Base-by-base conservation (phyloP, 2,329 filamentous ascomycete species). In the Stachybotrys chartarum region DNA sequence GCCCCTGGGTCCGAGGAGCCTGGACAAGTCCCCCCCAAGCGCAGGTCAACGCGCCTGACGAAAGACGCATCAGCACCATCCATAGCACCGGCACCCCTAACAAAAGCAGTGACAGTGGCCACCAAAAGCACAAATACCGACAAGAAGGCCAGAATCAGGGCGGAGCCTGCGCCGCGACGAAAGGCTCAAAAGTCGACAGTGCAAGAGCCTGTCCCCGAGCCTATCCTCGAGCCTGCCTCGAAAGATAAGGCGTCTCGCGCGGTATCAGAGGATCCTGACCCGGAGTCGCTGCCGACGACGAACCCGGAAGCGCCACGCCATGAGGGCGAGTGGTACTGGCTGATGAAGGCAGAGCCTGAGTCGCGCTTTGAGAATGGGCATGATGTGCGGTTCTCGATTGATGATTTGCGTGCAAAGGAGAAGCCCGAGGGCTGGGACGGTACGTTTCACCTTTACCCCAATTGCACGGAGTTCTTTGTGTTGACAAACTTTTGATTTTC, bases 311-410 rank as follows among this genome's bases (percentile, higher is more conserved):
- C 69, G 0, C 70, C 69, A 6, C 67, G 61, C 1, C 74, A 75
- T 12, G 70, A 74, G 0, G 75, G 72, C 2, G 66, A 72, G 52
- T 75, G 73, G 70, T 91, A 88, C 71, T 92, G 89, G 88, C 79
- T 94, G 35, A 82, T 94, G 80, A 94, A 93, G 73, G 45, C 90
- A 0, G 89, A 99, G 72, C 93, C 94, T 0, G 89, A 96, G 63
- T 84, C 91, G 5, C 87, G 94, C 6, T 75, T 91, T 16, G 91
- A 96, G 68, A 93, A 91, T 54, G 93, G 91, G 1, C 77, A 89
- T 52, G 92, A 97, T 67, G 90, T 97, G 50, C 88, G 85, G 61
- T 99, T 97, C 73, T 95, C 91, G 1, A 97, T 99, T 64, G 91
- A 97, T 64, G 92, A 97, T 68, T 74, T 99, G 42, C 80, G 82